Evolutionary conservation across 2,329 filamentous ascomycete species (phyloP).

Genomic region (Curvularia eragrostidis): DNA sequence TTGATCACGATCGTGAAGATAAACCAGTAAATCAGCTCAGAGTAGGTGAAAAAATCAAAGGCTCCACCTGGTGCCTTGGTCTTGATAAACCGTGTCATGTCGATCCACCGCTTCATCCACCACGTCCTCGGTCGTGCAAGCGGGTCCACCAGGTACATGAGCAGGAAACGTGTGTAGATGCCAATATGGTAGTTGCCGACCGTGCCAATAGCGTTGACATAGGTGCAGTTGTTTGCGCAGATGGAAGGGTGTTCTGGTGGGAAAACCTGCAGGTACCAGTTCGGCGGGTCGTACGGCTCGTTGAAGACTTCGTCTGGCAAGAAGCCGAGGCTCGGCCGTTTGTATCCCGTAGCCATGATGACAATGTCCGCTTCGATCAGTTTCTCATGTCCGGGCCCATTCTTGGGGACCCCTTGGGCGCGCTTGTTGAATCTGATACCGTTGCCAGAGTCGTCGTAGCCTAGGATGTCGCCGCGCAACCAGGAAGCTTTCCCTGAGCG

Average conservation of each 20-base stretch:
- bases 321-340: constrained; percentile 75
- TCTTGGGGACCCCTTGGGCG: constrained; percentile 73
- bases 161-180: constrained; percentile 82
- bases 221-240: constrained; percentile 84
- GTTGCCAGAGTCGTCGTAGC: constrained; percentile 66
- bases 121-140: constrained; percentile 72
- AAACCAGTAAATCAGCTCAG: constrained; percentile 87
- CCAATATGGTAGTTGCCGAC: constrained; percentile 90
- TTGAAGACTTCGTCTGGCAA: constrained; percentile 75
- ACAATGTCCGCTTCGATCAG: constrained; percentile 75
- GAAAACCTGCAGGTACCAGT: constrained; percentile 90
- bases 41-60: constrained; percentile 90
- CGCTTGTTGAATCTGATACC: constrained; percentile 77
- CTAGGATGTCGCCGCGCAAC: constrained; percentile 80
- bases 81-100: constrained; percentile 79
- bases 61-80: constrained; percentile 69
- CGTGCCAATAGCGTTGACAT: constrained; percentile 78
- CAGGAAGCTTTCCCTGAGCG: constrained; percentile 75
- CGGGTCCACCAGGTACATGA: constrained; percentile 86
- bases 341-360: constrained; percentile 83
- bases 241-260: constrained; percentile 75
- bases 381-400: constrained; percentile 73
- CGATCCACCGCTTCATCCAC: constrained; percentile 87
- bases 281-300: constrained; percentile 77
- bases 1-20: constrained; percentile 79